A percentile compares a stretch with the other conserved stretches of the same genome.
phyloP scores from a whole-genome alignment of 768 basidiomycete species.

The Pholiota molesta region DNA sequence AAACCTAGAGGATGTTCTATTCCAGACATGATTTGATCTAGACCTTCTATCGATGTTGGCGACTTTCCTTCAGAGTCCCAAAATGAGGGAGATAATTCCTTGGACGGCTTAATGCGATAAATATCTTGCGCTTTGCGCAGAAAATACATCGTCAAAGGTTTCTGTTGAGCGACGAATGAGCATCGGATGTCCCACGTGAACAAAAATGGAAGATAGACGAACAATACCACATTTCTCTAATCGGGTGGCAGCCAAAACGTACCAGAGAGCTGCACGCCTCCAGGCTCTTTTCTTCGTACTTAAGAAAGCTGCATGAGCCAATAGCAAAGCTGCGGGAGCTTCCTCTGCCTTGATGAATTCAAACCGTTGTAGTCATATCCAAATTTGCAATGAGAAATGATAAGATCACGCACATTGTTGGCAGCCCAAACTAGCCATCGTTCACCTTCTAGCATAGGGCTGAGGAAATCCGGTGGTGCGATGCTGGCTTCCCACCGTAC shows the following conservation, averaged over 20 bases:
- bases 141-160: slow-evolving; percentile 85
- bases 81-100: slow-evolving; percentile 77
- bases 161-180: slow-evolving; percentile 44
- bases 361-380: slow-evolving; percentile 20
- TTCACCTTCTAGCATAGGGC: slow-evolving; percentile 68
- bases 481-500: slow-evolving; percentile 81
- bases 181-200: slow-evolving; percentile 1
- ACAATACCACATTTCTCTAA: slow-evolving; percentile 88
- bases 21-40: slow-evolving; percentile 68
- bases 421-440: slow-evolving; percentile 88
- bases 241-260: slow-evolving; percentile 71
- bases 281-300: slow-evolving; percentile 57
- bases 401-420: slow-evolving; percentile 60
- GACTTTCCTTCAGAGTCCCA: slow-evolving; percentile 70
- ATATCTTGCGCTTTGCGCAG: slow-evolving; percentile 71
- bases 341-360: slow-evolving; percentile 71
- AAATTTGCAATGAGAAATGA: neutral
- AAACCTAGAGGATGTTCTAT: slow-evolving; percentile 82
- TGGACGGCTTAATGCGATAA: slow-evolving; percentile 51
- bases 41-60: slow-evolving; percentile 41
- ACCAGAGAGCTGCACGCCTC: slow-evolving; percentile 79
- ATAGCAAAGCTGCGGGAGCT: slow-evolving; percentile 74
- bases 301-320: slow-evolving; percentile 79
- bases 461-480: slow-evolving; percentile 56
- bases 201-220: slow-evolving; percentile 31